phyloP scores from a whole-genome alignment of 31 red algal genomes.

The Asparagopsis taxiformis region DNA sequence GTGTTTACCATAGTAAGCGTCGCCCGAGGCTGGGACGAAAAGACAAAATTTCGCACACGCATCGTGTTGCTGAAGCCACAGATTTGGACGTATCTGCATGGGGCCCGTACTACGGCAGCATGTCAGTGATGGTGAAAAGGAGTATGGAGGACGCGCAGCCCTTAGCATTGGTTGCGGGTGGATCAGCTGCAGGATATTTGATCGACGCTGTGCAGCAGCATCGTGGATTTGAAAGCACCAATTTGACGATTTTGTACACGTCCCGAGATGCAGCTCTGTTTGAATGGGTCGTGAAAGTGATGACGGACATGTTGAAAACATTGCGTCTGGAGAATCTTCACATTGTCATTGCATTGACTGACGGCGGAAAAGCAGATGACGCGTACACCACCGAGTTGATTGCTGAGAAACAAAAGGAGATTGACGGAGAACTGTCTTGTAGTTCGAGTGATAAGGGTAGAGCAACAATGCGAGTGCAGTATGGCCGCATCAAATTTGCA shows the following conservation, averaged over 20 bases:
- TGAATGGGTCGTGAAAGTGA: constrained; percentile 26
- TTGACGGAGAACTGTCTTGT: not conserved
- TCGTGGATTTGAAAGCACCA: not conserved
- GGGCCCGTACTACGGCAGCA: constrained; percentile 55
- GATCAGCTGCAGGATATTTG: constrained; percentile 56
- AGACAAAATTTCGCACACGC: constrained; percentile 62
- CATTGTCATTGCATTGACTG: constrained; percentile 41
- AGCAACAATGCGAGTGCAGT: no score
- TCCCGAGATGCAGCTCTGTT: constrained; percentile 45
- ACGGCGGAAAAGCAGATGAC: not conserved
- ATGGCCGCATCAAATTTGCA: no score
- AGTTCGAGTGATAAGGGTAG: no score
- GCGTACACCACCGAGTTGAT: not conserved
- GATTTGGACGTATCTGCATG: constrained; percentile 36
- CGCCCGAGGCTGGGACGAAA: constrained; percentile 26
- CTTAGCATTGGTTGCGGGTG: constrained; percentile 55
- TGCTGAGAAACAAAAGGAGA: not conserved
- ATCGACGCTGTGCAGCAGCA: constrained; percentile 59
- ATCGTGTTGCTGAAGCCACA: constrained; percentile 42
- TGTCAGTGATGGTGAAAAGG: constrained; percentile 28
- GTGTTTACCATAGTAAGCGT: constrained; percentile 45
- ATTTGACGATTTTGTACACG: constrained; percentile 54
- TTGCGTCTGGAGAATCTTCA: not conserved
- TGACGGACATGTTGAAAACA: not conserved
- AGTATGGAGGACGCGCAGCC: not conserved